A percentile compares a stretch with the other conserved stretches of the same genome.
Evolutionary conservation across 2,329 filamentous ascomycete genomes (phyloP).

Genomic region (Fusarium tjaetaba): DNA sequence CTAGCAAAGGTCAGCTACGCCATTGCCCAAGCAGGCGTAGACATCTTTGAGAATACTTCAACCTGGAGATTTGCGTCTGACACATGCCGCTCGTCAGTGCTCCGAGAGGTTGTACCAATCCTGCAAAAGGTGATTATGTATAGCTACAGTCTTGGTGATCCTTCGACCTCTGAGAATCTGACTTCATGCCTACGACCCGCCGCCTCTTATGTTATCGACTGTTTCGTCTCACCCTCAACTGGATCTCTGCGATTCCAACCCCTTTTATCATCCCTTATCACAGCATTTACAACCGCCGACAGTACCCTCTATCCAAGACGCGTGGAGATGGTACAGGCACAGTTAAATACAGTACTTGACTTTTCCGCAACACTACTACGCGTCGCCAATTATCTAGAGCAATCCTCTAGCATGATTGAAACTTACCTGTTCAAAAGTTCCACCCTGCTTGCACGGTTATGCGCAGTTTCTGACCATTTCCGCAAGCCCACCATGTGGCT

Average conservation of each 20-base stretch:
- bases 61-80: slow-evolving; percentile 84
- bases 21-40: slow-evolving; percentile 79
- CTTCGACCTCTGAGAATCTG: slow-evolving; percentile 55
- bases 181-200: slow-evolving; percentile 75
- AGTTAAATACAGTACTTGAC: slow-evolving; percentile 71
- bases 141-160: slow-evolving; percentile 78
- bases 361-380: slow-evolving; percentile 78
- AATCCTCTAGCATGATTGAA: slow-evolving; percentile 74
- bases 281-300: slow-evolving; percentile 57
- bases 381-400: slow-evolving; percentile 71
- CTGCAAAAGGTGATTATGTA: slow-evolving; percentile 78
- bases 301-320: slow-evolving; percentile 70
- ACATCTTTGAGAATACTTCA: slow-evolving; percentile 85
- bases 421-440: slow-evolving; percentile 83
- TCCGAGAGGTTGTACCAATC: slow-evolving; percentile 72
- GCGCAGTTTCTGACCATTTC: slow-evolving; percentile 74
- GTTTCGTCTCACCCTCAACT: slow-evolving; percentile 76
- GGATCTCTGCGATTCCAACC: slow-evolving; percentile 81
- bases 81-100: slow-evolving; percentile 74
- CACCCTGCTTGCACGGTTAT: slow-evolving; percentile 79
- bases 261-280: slow-evolving; percentile 74
- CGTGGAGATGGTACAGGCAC: slow-evolving; percentile 64
- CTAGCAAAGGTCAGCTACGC: slow-evolving; percentile 76
- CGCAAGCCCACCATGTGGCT: slow-evolving; percentile 73
- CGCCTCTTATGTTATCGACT: slow-evolving; percentile 78